Base-by-base conservation (phyloP, 2,329 filamentous ascomycete genomes). In the Ascocoryne sarcoides region DNA sequence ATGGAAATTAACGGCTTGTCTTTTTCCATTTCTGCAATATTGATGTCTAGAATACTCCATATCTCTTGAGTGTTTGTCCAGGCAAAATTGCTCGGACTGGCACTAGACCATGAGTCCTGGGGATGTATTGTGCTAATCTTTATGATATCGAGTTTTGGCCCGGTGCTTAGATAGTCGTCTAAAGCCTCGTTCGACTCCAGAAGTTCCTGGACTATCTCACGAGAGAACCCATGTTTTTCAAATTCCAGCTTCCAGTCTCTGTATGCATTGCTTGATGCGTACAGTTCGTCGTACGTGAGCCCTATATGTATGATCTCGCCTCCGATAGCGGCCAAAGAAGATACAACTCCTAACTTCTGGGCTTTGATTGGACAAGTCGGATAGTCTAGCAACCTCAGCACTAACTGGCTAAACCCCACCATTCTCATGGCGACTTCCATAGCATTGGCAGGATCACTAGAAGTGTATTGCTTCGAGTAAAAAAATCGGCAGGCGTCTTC, bases 211-310 rank as follows among this genome's bases (percentile, higher is more conserved):
- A 26, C 12, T 26, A 7, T 7, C 23, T 26, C 23, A 7, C 23
- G 23, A 26, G 23, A 26, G 12, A 26, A 26, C 23, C 23, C 12
- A 15, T 40, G 20, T 7, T 10, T 14, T 4, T 31, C 32, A 17
- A 36, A 36, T 14, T 9, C 28, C 12, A 17, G 3, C 19, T n/a
- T 17, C 38, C 38, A 40, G 4, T 4, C 12, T 30, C 20, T 40
- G 17, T 33, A 20, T 12, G 32, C 31, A 19, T 12, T 29, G 10
- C 16, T 26, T 8, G 20, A 28, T 31, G 14, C 23, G 8, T 28
- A 7, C 23, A 34, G 21, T 5, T 40, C 38, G 8, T 40, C 21
- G 16, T 35, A 36, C 4, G 32, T 40, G n/a, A 32, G 38, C n/a
- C 38, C 38, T 14, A 40, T 3, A 10, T 40, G 20, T 28, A 40